Evolutionary conservation across 805 yeast genomes (phyloP), one percentile per base, ranked within the genome.

Genomic region (Starmerella ratchasimensis): DNA sequence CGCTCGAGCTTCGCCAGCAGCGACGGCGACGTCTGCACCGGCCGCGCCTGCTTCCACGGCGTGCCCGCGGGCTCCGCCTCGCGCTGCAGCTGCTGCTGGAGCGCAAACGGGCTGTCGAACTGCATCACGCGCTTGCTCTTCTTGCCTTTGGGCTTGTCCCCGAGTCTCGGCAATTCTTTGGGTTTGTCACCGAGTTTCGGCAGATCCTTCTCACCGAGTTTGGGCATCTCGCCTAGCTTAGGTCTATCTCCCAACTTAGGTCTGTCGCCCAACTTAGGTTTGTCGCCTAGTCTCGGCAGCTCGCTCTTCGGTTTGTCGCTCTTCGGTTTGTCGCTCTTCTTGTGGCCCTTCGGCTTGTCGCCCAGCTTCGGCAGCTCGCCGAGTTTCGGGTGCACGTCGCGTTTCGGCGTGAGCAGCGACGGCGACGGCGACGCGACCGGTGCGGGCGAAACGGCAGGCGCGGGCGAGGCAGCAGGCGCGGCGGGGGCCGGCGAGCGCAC

Each of bases 31-130:
- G 46, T 39, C 15, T 30, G 38, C 3, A 22, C 38, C 5, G 19
- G 37, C 14, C 18, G 20, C 8, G 42, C 42, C 16, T 34, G 41
- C 34, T 38, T 39, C 50, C 50, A 46, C 13, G 46, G 48, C n/a
- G 46, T 41, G 6, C 16, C 18, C 3, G 15, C 24, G 7, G 33
- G 37, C 18, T 15, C 27, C 26, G 15, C 21, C 14, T 25, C 36
- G 26, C 18, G 18, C 21, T 33, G 35, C 2, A 42, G 18, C 17
- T 39, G 35, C 19, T 38, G 39, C 3, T 28, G 43, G 6, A 42
- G 22, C 11, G 25, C 14, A 14, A 36, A 19, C 5, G 49, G 46
- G 28, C 31, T 33, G 9, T 46, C 42, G 18, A 41, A 36, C 7
- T 34, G 41, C 18, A 18, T 25, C 16, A 37, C 14, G 5, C 24